A percentile compares a stretch with the other conserved stretches of the same genome.
Conservation (phyloP, 441 rosid genomes). For the Syzygium syzygioides region DNA sequence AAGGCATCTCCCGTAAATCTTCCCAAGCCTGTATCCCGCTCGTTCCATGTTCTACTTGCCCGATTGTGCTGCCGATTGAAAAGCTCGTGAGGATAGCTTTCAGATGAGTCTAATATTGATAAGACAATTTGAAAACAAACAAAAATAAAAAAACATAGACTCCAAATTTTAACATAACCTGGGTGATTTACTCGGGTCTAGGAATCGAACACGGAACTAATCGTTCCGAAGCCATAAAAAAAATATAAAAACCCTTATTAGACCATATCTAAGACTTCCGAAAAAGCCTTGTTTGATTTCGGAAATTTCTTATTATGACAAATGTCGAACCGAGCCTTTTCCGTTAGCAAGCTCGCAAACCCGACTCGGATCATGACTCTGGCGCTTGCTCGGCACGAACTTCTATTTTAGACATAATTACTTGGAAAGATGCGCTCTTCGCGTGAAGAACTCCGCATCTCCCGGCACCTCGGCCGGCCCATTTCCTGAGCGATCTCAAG, state of each 20-base stretch:
- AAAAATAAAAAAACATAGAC: not conserved
- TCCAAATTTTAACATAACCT: not conserved
- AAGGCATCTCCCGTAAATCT: not conserved
- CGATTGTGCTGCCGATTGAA: accelerated
- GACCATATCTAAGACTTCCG: not conserved
- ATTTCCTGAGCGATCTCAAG: not conserved
- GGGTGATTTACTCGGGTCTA: not conserved
- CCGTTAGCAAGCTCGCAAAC: not conserved
- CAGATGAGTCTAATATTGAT: accelerated
- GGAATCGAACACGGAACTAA: not conserved
- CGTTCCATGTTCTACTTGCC: not conserved
- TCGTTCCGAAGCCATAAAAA: not conserved
- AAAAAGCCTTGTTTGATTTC: accelerated
- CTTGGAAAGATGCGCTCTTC: not conserved
- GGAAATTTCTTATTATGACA: not conserved
- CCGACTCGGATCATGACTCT: not conserved
- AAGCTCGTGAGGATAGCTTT: not conserved
- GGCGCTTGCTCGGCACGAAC: not conserved
- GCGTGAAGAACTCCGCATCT: not conserved
- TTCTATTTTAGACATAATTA: not conserved
- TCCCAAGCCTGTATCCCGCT: accelerated
- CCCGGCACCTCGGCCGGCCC: no score
- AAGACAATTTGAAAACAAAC: not conserved
- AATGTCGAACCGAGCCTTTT: not conserved
- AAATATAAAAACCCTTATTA: not conserved